Percentiles rank a stretch among this genome's conserved stretches.
Evolutionary conservation across 1,284 basidiomycete species (phyloP).

Genomic region (Pisolithus thermaeus): DNA sequence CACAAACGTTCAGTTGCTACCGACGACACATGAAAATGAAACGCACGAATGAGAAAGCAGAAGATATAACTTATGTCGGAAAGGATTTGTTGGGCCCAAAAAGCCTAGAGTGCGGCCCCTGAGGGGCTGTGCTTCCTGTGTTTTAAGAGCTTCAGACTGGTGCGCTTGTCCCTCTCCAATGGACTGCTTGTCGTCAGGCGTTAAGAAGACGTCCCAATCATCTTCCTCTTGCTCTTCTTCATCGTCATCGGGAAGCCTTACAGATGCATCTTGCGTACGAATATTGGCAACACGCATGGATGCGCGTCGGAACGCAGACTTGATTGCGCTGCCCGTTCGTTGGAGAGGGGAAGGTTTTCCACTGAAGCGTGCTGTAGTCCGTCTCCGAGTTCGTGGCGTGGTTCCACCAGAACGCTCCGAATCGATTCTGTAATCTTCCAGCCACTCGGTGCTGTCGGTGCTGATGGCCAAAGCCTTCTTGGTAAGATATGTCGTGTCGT

Average conservation of each 20-base stretch:
- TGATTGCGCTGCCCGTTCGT: slow-evolving; percentile 52
- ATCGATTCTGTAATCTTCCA: slow-evolving; percentile 28
- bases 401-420: slow-evolving; percentile 34
- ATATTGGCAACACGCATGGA: slow-evolving; percentile 83
- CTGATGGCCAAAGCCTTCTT: slow-evolving; percentile 32
- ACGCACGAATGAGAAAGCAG: slow-evolving; percentile 66
- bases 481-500: slow-evolving; percentile 52
- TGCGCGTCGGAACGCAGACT: slow-evolving; percentile 58
- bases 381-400: slow-evolving; percentile 37
- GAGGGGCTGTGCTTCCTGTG: slow-evolving; percentile 43
- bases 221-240: slow-evolving; percentile 27
- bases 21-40: not conserved
- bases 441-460: slow-evolving; percentile 23
- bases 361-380: slow-evolving; percentile 45
- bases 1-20: slow-evolving; percentile 5
- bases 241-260: slow-evolving; percentile 47
- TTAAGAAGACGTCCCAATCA: not conserved
- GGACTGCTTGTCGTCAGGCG: slow-evolving; percentile 16
- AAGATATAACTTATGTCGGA: slow-evolving; percentile 62
- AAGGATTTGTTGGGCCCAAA: slow-evolving; percentile 62
- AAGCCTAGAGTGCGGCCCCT: slow-evolving; percentile 79
- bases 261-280: slow-evolving; percentile 56
- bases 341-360: slow-evolving; percentile 49
- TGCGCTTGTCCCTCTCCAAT: slow-evolving; percentile 28
- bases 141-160: slow-evolving; percentile 19